Evolutionary conservation across 768 basidiomycete species (phyloP).

Genomic region (Phylloporus sp.): DNA sequence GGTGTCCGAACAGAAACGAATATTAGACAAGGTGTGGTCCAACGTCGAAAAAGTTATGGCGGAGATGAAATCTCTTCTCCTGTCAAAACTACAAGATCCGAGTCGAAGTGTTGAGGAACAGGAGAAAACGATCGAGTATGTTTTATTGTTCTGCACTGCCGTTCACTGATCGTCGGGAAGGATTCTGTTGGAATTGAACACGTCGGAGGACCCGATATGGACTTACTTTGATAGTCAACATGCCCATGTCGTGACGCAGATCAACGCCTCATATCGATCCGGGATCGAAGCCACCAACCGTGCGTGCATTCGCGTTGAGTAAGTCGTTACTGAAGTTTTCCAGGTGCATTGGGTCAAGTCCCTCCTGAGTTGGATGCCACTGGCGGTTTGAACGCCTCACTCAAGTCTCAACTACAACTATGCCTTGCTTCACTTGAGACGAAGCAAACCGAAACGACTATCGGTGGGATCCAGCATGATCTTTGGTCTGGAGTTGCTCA

Average conservation of each 20-base stretch:
- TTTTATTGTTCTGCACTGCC: conserved; percentile 3
- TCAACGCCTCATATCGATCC: conserved; percentile 57
- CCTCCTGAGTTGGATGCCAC: conserved; percentile 32
- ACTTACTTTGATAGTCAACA: conserved; percentile 94
- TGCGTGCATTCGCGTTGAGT: conserved; percentile 18
- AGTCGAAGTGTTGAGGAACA: conserved; percentile 84
- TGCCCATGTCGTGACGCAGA: conserved; percentile 72
- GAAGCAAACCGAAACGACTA: conserved; percentile 55
- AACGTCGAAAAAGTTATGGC: conserved; percentile 93
- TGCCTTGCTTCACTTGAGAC: conserved; percentile 57
- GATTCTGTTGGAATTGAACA: conserved; percentile 81
- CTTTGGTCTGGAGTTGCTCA: background rate
- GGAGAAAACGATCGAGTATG: conserved; percentile 94
- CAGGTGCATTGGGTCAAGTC: conserved; percentile 47
- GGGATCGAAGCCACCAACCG: conserved; percentile 49
- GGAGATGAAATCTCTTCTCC: conserved; percentile 78
- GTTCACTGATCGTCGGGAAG: conserved; percentile 38
- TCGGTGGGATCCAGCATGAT: conserved; percentile 41
- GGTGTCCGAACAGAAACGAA: conserved; percentile 81
- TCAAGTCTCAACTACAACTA: conserved; percentile 55
- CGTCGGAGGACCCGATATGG: conserved; percentile 90
- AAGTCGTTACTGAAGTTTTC: conserved; percentile 1
- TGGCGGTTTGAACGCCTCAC: conserved; percentile 37
- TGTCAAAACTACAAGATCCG: conserved; percentile 77
- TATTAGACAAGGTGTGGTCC: conserved; percentile 94